Evolutionary conservation across 2,329 filamentous ascomycete genomes (phyloP), one percentile per base, ranked within the genome.

Genomic region (Paramyrothecium sp.): DNA sequence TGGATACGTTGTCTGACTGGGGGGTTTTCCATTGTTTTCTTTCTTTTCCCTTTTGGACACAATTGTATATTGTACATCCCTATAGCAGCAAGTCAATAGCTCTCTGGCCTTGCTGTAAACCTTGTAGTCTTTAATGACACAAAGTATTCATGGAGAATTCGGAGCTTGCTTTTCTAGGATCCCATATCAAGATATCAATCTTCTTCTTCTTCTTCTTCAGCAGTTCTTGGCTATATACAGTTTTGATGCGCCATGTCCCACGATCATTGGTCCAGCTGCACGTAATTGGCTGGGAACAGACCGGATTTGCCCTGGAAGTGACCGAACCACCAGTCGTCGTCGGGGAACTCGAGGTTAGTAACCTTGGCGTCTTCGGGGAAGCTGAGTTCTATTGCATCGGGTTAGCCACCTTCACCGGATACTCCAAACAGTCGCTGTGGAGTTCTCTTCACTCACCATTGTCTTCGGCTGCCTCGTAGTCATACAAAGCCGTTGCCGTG

Each of bases 271-370:
- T 85, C 75, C 55, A 88, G 74, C 71, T 87, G 77, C 61, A 89
- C 87, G 65, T 89, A 89, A 71, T 89, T 89, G 69, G 87, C 83
- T 13, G 87, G 87, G 85, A 99, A 99, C 50, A 99, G 82, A 60
- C 95, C 95, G 30, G 84, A 84, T 57, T 88, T 84, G 53, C 92
- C 92, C 23, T 87, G 82, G 73, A 89, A 96, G 67, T 90, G 87
- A 58, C 95, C 95, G 67, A 94, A 90, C 95, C 95, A 99, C 95
- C 95, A 99, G 71, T 99, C 95, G 63, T 98, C 94, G 67, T 98
- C 95, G 2, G 95, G 95, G 75, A 98, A 98, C 78, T 97, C 91
- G 62, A 99, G 79, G 69, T 89, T 84, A 26, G 84, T 89, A 65
- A 99, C 89, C 61, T 81, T 92, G 44, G 90, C 94, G 30, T 90